These are phyloP conservation scores for Aspergillus udagawae DNA, from an alignment of 2,329 filamentous ascomycete species.

Conservation along the genomic window DNA sequence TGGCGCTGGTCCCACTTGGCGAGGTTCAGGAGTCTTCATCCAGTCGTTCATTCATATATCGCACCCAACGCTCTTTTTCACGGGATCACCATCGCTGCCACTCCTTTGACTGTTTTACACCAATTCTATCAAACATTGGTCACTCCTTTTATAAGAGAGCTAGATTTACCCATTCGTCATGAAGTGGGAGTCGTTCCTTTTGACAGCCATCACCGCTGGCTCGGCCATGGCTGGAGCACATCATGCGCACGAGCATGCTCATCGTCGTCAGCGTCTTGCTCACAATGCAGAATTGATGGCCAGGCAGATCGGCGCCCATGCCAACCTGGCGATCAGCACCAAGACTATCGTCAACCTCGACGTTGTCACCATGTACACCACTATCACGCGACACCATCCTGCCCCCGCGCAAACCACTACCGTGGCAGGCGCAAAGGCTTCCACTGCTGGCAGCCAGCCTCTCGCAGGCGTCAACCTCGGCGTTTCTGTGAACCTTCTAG, in stretches of 20 bases:
- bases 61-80: not conserved
- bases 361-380: conserved; percentile 16
- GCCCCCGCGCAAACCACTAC: not conserved
- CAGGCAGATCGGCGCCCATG: conserved; percentile 2
- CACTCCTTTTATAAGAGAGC: not conserved
- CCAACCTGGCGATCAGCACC: not conserved
- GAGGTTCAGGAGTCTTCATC: not conserved
- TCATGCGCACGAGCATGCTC: not conserved
- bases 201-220: not conserved
- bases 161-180: not conserved
- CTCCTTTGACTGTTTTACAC: conserved; percentile 2
- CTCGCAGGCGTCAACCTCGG: not conserved
- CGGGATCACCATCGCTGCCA: not conserved
- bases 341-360: conserved; percentile 14
- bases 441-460: conserved; percentile 1
- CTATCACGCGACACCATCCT: not conserved
- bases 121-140: not conserved
- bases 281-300: not conserved
- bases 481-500: not conserved
- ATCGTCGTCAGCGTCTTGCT: not conserved
- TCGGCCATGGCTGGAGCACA: not conserved
- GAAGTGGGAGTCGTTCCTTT: not conserved
- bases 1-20: not conserved
- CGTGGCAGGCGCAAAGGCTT: conserved; percentile 5
- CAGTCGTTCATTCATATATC: not conserved